These are phyloP conservation scores for Arthrobotrys entomopaga DNA, from an alignment of 2,329 filamentous ascomycete species.

Conservation along the genomic window DNA sequence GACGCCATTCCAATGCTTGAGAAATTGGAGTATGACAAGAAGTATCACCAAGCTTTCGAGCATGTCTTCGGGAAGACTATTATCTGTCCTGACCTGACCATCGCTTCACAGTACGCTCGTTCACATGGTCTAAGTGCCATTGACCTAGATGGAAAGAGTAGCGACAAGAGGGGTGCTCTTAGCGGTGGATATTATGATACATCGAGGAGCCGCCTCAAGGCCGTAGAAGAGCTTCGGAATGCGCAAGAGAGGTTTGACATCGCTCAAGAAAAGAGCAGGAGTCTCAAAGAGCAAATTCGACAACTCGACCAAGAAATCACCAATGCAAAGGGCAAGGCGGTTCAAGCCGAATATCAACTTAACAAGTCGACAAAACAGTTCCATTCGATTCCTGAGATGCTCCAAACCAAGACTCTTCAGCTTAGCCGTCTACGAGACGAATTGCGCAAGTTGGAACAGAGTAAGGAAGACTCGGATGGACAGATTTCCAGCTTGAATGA, in stretches of 20 bases:
- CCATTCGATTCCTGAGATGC: conserved; percentile 46
- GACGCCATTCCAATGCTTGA: conserved; percentile 80
- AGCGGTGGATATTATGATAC: conserved; percentile 94
- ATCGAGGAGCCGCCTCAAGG: conserved; percentile 84
- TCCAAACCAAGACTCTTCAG: conserved; percentile 61
- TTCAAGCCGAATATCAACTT: conserved; percentile 72
- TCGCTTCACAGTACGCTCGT: conserved; percentile 89
- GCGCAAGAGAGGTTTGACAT: conserved; percentile 79
- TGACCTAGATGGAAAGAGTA: conserved; percentile 91
- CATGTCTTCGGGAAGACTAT: conserved; percentile 97
- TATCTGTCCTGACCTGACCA: conserved; percentile 86
- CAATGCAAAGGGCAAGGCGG: conserved; percentile 80
- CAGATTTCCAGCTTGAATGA: conserved; percentile 80
- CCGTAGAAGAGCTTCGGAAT: conserved; percentile 77
- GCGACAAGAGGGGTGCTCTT: conserved; percentile 93
- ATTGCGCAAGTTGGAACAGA: conserved; percentile 59
- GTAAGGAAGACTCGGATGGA: conserved; percentile 74
- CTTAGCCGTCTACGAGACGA: conserved; percentile 78
- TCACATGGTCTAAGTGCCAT: conserved; percentile 93
- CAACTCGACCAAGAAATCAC: conserved; percentile 89
- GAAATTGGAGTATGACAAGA: conserved; percentile 80
- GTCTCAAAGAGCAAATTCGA: conserved; percentile 77
- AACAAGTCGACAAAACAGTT: conserved; percentile 49
- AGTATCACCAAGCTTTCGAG: conserved; percentile 85
- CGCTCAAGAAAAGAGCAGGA: conserved; percentile 71